Evolutionary conservation across 768 basidiomycete species (phyloP).

Genomic region (Lentinula guzmanii): DNA sequence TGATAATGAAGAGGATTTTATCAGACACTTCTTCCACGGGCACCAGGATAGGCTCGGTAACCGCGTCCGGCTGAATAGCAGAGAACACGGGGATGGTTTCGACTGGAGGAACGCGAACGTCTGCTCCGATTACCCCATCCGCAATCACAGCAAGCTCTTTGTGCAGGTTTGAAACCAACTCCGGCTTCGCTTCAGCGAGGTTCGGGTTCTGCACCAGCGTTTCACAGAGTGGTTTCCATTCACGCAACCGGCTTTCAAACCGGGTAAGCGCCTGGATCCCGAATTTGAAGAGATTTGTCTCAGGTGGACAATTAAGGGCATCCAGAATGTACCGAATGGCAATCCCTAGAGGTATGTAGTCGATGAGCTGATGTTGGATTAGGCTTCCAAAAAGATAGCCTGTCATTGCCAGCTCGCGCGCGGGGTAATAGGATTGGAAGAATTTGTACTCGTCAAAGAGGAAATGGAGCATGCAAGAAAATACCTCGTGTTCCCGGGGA

Average conservation of each 20-base stretch:
- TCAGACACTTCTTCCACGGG: conserved; percentile 90
- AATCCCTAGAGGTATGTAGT: conserved; percentile 91
- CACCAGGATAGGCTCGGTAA: conserved; percentile 54
- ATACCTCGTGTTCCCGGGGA: conserved; percentile 87
- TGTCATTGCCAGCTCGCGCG: conserved; percentile 92
- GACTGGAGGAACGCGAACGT: conserved; percentile 14
- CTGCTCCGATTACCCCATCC: conserved; percentile 25
- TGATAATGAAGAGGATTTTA: conserved; percentile 94
- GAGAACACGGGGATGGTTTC: conserved; percentile 61
- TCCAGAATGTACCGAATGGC: conserved; percentile 96
- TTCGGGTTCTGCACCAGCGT: conserved; percentile 84
- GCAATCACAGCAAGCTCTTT: conserved; percentile 59
- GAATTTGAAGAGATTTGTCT: conserved; percentile 92
- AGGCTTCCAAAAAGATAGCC: conserved; percentile 94
- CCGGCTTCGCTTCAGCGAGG: conserved; percentile 79
- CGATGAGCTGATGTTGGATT: conserved; percentile 89
- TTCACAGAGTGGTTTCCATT: conserved; percentile 92
- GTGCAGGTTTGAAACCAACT: conserved; percentile 65
- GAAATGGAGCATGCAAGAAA: conserved; percentile 99
- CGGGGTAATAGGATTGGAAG: conserved; percentile 94
- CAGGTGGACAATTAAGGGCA: conserved; percentile 84
- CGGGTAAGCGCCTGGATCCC: conserved; percentile 86
- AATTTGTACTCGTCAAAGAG: conserved; percentile 99
- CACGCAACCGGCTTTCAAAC: conserved; percentile 80
- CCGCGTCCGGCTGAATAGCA: conserved; percentile 66